These are phyloP conservation scores for Candida dajiaensis DNA, from an alignment of 805 yeast species.

Conservation along the genomic window DNA sequence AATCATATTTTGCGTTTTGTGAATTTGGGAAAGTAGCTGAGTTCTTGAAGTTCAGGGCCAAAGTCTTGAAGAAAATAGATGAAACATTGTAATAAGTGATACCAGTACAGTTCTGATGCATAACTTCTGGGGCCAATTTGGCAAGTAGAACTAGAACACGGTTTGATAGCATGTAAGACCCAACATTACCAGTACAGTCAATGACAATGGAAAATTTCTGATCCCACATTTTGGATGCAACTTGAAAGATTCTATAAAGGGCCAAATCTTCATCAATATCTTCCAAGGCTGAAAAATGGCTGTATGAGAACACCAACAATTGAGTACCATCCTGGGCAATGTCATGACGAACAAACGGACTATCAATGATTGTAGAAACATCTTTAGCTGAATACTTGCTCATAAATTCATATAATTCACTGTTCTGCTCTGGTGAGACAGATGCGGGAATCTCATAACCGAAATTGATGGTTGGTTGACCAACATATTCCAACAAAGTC, in stretches of 20 bases:
- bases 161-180: constrained; percentile 20
- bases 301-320: constrained; percentile 47
- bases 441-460: constrained; percentile 52
- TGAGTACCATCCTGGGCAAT: constrained; percentile 73
- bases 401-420: constrained; percentile 68
- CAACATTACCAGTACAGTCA: constrained; percentile 62
- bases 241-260: constrained; percentile 55
- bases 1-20: constrained; percentile 24
- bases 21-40: constrained; percentile 11
- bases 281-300: constrained; percentile 29
- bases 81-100: constrained; percentile 42
- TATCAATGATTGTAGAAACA: constrained; percentile 36
- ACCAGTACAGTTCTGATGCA: constrained; percentile 45
- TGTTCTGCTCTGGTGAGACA: constrained; percentile 43
- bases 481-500: constrained; percentile 39
- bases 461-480: constrained; percentile 52
- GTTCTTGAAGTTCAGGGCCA: constrained; percentile 22
- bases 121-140: constrained; percentile 45
- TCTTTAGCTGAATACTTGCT: constrained; percentile 55
- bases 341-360: constrained; percentile 52
- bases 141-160: constrained; percentile 32
- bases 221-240: constrained; percentile 67
- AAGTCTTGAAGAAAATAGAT: constrained; percentile 19
- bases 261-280: constrained; percentile 42
- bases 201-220: constrained; percentile 53